These are phyloP conservation scores for Fusarium sp. DNA, from an alignment of 2,329 filamentous ascomycete genomes.

Conservation along the genomic window DNA sequence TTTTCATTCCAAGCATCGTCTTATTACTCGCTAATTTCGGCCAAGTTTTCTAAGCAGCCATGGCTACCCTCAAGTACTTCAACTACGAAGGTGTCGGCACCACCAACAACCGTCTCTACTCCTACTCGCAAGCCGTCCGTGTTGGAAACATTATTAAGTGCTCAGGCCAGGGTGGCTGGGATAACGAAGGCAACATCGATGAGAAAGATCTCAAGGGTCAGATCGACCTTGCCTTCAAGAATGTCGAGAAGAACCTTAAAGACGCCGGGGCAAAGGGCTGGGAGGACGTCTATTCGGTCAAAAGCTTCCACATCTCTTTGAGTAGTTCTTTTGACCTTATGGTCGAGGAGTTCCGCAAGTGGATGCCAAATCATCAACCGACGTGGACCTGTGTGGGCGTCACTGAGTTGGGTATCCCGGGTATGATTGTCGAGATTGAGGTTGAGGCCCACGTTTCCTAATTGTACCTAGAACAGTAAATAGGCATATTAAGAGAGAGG, in stretches of 20 bases:
- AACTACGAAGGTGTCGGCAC: conserved; percentile 53
- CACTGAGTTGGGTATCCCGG: conserved; percentile 59
- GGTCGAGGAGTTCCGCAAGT: conserved; percentile 64
- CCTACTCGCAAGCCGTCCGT: conserved; percentile 44
- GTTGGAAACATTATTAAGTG: conserved; percentile 42
- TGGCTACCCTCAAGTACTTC: conserved; percentile 53
- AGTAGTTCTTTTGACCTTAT: conserved; percentile 59
- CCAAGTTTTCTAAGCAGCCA: conserved; percentile 12
- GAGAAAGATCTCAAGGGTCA: conserved; percentile 59
- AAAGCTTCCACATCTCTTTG: conserved; percentile 62
- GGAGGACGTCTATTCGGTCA: conserved; percentile 67
- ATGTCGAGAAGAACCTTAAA: conserved; percentile 67
- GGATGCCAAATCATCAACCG: conserved; percentile 67
- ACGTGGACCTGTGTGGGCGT: conserved; percentile 71
- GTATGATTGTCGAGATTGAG: conserved; percentile 74
- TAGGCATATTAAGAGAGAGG: too few species aligned
- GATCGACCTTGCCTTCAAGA: conserved; percentile 69
- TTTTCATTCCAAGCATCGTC: too few species aligned
- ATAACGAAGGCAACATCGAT: conserved; percentile 38
- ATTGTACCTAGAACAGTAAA: too few species aligned
- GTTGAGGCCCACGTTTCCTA: conserved; percentile 58
- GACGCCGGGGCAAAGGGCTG: conserved; percentile 70
- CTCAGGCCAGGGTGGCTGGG: conserved; percentile 46
- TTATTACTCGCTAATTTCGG: too few species aligned
- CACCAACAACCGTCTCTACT: conserved; percentile 43